phyloP scores from a whole-genome alignment of 2,329 filamentous ascomycete genomes.

The Aspergillus fischeri region DNA sequence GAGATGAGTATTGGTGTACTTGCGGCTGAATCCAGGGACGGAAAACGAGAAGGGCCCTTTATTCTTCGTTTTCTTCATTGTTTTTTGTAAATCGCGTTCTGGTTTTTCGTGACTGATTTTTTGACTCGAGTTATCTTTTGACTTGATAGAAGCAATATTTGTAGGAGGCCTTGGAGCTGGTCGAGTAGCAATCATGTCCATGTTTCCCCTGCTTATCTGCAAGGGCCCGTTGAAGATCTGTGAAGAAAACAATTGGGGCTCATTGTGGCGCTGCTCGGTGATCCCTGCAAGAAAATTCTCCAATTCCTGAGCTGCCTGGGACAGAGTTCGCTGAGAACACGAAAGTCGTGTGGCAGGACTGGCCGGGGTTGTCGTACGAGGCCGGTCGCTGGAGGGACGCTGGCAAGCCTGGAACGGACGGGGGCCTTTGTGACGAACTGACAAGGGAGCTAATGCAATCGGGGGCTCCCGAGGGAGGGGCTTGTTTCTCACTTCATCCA shows the following conservation, averaged over 20 bases:
- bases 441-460: slow-evolving; percentile 26
- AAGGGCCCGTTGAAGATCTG: slow-evolving; percentile 24
- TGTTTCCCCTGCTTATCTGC: slow-evolving; percentile 32
- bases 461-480: slow-evolving; percentile 38
- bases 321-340: slow-evolving; percentile 21
- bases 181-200: slow-evolving; percentile 31
- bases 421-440: slow-evolving; percentile 15
- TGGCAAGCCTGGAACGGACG: slow-evolving; percentile 4
- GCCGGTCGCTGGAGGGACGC: slow-evolving; percentile 1
- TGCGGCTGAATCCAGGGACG: slow-evolving; percentile 15
- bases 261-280: slow-evolving; percentile 9
- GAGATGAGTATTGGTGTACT: slow-evolving; percentile 10
- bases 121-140: slow-evolving; percentile 5
- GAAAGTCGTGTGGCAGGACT: slow-evolving; percentile 6
- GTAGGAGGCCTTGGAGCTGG: slow-evolving; percentile 27
- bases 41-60: slow-evolving; percentile 16
- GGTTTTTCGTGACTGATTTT: neutral
- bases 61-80: slow-evolving; percentile 13
- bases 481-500: slow-evolving; percentile 34
- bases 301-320: slow-evolving; percentile 35
- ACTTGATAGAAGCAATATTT: slow-evolving; percentile 12
- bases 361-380: slow-evolving; percentile 2
- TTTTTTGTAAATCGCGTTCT: neutral
- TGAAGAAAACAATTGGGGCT: slow-evolving; percentile 9
- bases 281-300: slow-evolving; percentile 30